Base-by-base conservation (phyloP, 2,329 filamentous ascomycete genomes). In the Stagonosporopsis chrysanthemi region DNA sequence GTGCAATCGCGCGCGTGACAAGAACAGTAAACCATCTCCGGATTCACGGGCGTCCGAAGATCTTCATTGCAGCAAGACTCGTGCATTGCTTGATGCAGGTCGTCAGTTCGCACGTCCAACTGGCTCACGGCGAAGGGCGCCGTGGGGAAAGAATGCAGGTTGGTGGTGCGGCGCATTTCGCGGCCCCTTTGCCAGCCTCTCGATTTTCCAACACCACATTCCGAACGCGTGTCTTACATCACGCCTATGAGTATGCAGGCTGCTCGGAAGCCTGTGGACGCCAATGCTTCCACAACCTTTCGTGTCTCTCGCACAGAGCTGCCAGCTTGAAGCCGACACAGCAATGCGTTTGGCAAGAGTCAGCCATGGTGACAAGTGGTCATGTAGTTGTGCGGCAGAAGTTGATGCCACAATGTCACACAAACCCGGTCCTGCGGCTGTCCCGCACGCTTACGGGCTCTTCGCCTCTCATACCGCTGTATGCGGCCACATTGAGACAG, bases 371-470 rank as follows among this genome's bases (percentile, higher is more conserved):
- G 28, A 52, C 54, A 39, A 41, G 35, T 50, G 35, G 46, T 35
- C n/a, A 45, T 50, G 43, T 14, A 39, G 17, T 40, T 46, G 26
- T 57, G 48, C 44, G 26, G 48, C 54, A 31, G 42, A 44, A 40
- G 26, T 35, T 29, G 15, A 52, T 38, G 43, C 33, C 48, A 52
- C 54, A 48, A 19, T 33, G 62, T 67, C 29, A 58, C 60, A 64
- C 62, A 29, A 48, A 60, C 58, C 56, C 61, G 44, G 43, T 49
- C 39, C 42, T 48, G 56, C 55, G 63, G 61, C 51, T 43, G 42
- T 49, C 51, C 63, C 63, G 50, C 53, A 51, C 50, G 19, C 52
- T 63, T 55, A 48, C 38, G 51, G 31, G 46, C 55, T 52, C 38
- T 48, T 42, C 56, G 42, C 56, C 42, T 52, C 24, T 11, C 47